Evolutionary conservation across 768 basidiomycete genomes (phyloP).

Genomic region (Cystofilobasidium ferigula): DNA sequence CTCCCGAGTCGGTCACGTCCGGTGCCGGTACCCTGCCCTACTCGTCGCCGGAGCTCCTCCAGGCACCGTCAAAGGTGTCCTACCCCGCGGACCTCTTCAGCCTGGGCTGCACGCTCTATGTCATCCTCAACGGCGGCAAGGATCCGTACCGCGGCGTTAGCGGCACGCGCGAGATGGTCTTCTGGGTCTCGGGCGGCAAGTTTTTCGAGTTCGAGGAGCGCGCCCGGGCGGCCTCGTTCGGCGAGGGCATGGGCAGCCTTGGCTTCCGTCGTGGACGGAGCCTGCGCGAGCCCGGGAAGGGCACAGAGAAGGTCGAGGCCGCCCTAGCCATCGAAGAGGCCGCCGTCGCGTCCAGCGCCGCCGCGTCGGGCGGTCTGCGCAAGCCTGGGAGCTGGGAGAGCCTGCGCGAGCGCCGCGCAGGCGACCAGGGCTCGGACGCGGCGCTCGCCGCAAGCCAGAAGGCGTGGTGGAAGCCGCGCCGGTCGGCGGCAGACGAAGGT

Average conservation of each 20-base stretch:
- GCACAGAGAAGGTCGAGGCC: neutral
- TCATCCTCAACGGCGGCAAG: slow-evolving; percentile 36
- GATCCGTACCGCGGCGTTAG: slow-evolving; percentile 40
- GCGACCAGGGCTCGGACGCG: neutral
- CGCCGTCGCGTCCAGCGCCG: slow-evolving; percentile 31
- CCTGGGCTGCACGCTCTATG: slow-evolving; percentile 41
- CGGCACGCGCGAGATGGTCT: slow-evolving; percentile 38
- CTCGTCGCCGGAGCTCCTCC: slow-evolving; percentile 41
- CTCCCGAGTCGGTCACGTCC: slow-evolving; percentile 32
- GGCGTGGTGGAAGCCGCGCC: slow-evolving; percentile 4
- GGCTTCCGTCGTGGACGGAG: slow-evolving; percentile 11
- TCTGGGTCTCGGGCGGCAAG: slow-evolving; percentile 37
- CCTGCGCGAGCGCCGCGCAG: slow-evolving; percentile 3
- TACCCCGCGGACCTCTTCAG: slow-evolving; percentile 42
- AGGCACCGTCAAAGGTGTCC: slow-evolving; percentile 36
- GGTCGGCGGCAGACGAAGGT: slow-evolving; percentile 4
- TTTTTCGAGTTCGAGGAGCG: slow-evolving; percentile 41
- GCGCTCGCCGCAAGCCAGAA: neutral
- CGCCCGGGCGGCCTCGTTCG: slow-evolving; percentile 31
- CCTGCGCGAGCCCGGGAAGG: slow-evolving; percentile 18
- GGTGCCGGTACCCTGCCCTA: slow-evolving; percentile 42
- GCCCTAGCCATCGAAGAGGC: slow-evolving; percentile 9
- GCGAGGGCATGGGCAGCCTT: neutral
- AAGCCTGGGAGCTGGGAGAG: slow-evolving; percentile 2
- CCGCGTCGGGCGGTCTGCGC: slow-evolving; percentile 16